These are phyloP conservation scores for Podospora tetraspora DNA, from an alignment of 495 filamentous ascomycete species.

Conservation along the genomic window DNA sequence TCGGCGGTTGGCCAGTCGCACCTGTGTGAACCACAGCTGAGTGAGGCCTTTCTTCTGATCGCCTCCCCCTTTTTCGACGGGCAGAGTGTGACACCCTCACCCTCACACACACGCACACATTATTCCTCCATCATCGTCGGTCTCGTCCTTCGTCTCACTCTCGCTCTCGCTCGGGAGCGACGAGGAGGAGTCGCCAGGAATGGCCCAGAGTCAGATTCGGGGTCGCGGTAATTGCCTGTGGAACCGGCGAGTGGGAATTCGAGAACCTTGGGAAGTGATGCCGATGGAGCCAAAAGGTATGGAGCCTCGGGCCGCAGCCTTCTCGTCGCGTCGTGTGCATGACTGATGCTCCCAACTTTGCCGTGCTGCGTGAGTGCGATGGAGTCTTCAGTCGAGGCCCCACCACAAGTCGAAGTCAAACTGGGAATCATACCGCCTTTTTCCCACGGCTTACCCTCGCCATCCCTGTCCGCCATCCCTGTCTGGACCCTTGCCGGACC, in stretches of 20 bases:
- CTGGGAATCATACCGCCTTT: conserved; percentile 31
- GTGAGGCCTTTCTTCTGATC: conserved; percentile 6
- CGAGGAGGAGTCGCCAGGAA: not conserved
- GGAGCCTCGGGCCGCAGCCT: conserved; percentile 8
- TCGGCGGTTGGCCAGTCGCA: not conserved
- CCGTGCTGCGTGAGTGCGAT: conserved; percentile 3
- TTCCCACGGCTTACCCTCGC: conserved; percentile 14
- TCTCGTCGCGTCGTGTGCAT: conserved; percentile 10
- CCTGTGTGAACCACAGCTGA: not conserved
- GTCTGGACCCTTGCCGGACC: conserved; percentile 5
- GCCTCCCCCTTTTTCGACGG: conserved; percentile 4
- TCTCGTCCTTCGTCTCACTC: conserved; percentile 1
- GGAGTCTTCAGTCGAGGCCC: not conserved
- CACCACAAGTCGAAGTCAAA: conserved; percentile 3
- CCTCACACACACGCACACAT: not conserved
- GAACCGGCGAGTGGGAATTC: conserved; percentile 5
- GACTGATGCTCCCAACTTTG: conserved; percentile 2
- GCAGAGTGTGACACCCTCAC: conserved; percentile 5
- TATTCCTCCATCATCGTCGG: too few relatives aligned
- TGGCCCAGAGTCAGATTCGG: conserved; percentile 2
- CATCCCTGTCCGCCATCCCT: conserved; percentile 13
- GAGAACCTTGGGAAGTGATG: not conserved
- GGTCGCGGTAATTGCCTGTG: conserved; percentile 13
- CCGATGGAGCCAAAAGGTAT: not conserved
- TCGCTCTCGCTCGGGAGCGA: not conserved